Evolutionary conservation across 2,329 filamentous ascomycete genomes (phyloP).

Genomic region (Sarocladium strictum): DNA sequence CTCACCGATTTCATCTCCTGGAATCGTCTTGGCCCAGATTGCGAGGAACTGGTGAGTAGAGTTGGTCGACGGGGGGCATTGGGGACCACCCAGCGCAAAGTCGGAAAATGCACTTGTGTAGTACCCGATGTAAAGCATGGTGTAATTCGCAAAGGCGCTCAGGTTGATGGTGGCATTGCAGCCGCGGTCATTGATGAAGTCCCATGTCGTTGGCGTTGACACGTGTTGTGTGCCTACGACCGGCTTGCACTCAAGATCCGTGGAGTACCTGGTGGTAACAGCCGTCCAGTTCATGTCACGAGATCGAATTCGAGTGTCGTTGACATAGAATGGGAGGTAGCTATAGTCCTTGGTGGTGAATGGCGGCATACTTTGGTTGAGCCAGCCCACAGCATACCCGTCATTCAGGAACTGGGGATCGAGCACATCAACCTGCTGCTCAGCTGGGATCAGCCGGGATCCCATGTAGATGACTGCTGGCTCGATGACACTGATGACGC

Average conservation of each 20-base stretch:
- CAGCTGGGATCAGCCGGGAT: slow-evolving; percentile 15
- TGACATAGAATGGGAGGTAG: slow-evolving; percentile 34
- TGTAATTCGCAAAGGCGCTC: slow-evolving; percentile 16
- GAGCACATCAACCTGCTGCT: slow-evolving; percentile 18
- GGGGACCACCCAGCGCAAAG: slow-evolving; percentile 22
- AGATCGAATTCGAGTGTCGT: not conserved
- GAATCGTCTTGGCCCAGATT: slow-evolving; percentile 13
- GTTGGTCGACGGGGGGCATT: slow-evolving; percentile 25
- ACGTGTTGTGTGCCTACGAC: slow-evolving; percentile 15
- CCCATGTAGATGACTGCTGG: not conserved
- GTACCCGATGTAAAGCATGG: slow-evolving; percentile 38
- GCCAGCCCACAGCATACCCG: slow-evolving; percentile 38
- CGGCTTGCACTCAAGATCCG: slow-evolving; percentile 31
- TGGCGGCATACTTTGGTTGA: slow-evolving; percentile 34
- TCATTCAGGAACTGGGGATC: slow-evolving; percentile 34
- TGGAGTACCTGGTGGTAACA: slow-evolving; percentile 25
- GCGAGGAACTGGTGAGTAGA: slow-evolving; percentile 31
- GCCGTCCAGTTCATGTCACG: slow-evolving; percentile 21
- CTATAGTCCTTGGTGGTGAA: slow-evolving; percentile 39
- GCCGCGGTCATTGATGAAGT: slow-evolving; percentile 30
- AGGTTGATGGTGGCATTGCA: slow-evolving; percentile 24
- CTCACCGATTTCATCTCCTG: not conserved
- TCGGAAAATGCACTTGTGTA: slow-evolving; percentile 25
- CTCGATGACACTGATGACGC: slow-evolving; percentile 19
- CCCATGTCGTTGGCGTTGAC: slow-evolving; percentile 8